Evolutionary conservation across 768 basidiomycete species (phyloP), one percentile per base, ranked within the genome.

Genomic region (Termitomyces sp.): DNA sequence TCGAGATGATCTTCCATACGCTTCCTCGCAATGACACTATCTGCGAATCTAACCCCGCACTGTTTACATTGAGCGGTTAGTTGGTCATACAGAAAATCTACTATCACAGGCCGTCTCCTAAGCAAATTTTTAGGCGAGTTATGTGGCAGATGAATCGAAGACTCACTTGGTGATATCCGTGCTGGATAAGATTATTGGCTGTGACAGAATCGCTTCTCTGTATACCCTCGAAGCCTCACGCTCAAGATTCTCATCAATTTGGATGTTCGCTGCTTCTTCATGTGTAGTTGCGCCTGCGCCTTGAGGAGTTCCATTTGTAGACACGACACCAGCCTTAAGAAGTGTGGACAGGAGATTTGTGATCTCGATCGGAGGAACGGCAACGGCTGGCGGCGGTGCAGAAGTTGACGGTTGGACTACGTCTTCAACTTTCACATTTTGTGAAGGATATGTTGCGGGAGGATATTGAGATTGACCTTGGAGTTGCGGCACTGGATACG

Each of bases 41-140:
- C 90, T 48, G 87, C 75, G 70, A 95, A 96, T 44, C 96, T 87
- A 53, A 91, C 73, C 17, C 89, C 91, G 74, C 96, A 99, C 66
- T 98, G 95, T 72, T 87, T 93, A 78, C 96, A 99, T 72, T 94
- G 89, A 35, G 83, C 75, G 23, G 86, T 79, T 38, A 94, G 78
- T 56, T 84, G 84, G 54, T 84, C 79, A 65, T 93, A 94, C 59
- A 96, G 70, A 55, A 93, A 77, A 35, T 84, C 75, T 52, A 80
- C 73, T 53, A 90, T 78, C 23, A 76, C 73, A 2, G 89, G 80
- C 19, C 81, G 83, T 61, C 77, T 76, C 67, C 87, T 89, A 60
- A 21, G 19, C 41, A 51, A 7, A 30, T 40, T 19, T 21, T 63
- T 5, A 68, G 45, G 46, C 21, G n/a, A 4, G 28, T 11, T 49